These are phyloP conservation scores for Pseudocohnilembus persalinus DNA, from an alignment of 169 alveolate species.

Conservation along the genomic window DNA sequence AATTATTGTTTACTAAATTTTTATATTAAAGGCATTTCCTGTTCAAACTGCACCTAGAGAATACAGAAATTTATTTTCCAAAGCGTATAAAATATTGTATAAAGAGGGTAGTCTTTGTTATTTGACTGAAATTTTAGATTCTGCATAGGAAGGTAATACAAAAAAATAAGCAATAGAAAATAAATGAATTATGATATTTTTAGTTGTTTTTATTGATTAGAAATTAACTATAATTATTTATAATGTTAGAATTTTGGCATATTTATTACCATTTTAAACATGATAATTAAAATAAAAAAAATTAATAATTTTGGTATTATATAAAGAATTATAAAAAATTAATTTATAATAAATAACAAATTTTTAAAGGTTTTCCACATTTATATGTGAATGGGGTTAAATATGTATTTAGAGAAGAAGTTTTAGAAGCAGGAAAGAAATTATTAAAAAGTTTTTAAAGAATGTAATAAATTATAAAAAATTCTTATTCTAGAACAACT, in stretches of 20 bases:
- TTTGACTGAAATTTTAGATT: conserved; percentile 76
- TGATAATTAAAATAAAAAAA: neutral
- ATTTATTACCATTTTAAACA: neutral
- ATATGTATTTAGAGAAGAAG: conserved; percentile 77
- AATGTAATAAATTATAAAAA: conserved; percentile 49
- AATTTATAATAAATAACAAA: neutral
- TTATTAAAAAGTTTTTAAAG: conserved; percentile 60
- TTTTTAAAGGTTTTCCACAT: conserved; percentile 41
- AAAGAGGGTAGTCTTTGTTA: conserved; percentile 74
- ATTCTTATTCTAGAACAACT: conserved; percentile 35
- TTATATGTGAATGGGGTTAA: conserved; percentile 78
- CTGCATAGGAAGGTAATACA: conserved; percentile 74
- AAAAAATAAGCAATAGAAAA: neutral
- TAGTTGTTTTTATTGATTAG: neutral
- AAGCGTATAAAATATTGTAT: conserved; percentile 75
- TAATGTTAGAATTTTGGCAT: neutral
- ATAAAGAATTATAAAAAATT: neutral
- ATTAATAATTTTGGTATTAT: neutral
- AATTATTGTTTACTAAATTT: neutral
- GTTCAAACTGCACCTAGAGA: conserved; percentile 54
- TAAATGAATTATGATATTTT: neutral
- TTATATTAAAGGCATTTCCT: conserved; percentile 28
- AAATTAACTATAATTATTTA: neutral
- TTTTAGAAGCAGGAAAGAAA: conserved; percentile 65
- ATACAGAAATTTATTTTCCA: conserved; percentile 67